A percentile compares a stretch with the other conserved stretches of the same genome.
Evolutionary conservation across 805 yeast species (phyloP).

Genomic region (Candida tammaniensis): DNA sequence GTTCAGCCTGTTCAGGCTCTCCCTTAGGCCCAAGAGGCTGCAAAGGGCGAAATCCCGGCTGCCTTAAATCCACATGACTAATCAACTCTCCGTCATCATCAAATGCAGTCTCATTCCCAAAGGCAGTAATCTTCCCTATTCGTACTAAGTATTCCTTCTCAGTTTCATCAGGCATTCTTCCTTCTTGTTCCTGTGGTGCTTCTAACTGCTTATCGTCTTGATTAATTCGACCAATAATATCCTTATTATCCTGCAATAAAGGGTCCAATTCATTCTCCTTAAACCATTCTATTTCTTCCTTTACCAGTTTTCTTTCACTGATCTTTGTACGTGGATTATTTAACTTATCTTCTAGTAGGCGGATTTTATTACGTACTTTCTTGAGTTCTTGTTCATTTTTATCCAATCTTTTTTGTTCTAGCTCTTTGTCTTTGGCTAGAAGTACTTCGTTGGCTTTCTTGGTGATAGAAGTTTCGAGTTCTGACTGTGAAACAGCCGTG

Average conservation of each 20-base stretch:
- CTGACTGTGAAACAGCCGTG: constrained; percentile 71
- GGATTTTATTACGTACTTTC: constrained; percentile 42
- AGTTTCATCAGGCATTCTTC: constrained; percentile 64
- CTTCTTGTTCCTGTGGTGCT: constrained; percentile 19
- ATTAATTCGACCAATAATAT: constrained; percentile 39
- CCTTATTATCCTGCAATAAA: constrained; percentile 58
- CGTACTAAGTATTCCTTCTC: constrained; percentile 78
- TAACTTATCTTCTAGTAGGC: constrained; percentile 47
- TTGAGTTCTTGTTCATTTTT: constrained; percentile 54
- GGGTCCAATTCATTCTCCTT: constrained; percentile 51
- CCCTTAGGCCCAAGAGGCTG: constrained; percentile 3
- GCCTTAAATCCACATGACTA: constrained; percentile 45
- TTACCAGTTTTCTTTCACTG: constrained; percentile 55
- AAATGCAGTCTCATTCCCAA: constrained; percentile 69
- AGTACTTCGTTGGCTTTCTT: constrained; percentile 64
- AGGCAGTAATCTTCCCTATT: constrained; percentile 92
- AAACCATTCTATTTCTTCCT: constrained; percentile 53
- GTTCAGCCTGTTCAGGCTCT: no score
- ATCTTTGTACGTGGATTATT: constrained; percentile 57
- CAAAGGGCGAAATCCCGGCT: constrained; percentile 45
- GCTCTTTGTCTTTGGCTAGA: constrained; percentile 59
- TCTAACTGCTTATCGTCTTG: constrained; percentile 40
- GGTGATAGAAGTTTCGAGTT: constrained; percentile 73
- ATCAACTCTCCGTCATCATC: constrained; percentile 30
- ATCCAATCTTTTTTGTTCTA: constrained; percentile 72